Conservation (phyloP, 108 stramenopile species). For the Cyclotella baltica region DNA sequence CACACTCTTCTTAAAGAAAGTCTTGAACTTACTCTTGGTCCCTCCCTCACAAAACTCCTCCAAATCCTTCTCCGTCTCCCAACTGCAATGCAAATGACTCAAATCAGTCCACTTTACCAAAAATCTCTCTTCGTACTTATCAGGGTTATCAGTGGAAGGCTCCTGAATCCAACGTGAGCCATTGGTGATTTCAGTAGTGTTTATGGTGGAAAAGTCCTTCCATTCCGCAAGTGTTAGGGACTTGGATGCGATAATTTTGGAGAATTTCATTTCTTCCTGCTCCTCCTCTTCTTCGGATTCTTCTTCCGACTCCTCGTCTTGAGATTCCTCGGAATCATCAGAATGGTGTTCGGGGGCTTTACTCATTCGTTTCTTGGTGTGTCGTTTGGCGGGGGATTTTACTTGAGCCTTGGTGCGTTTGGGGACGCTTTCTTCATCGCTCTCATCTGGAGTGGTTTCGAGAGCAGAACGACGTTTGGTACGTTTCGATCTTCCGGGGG, state of each 20-base stretch:
- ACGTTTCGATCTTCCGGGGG: not conserved
- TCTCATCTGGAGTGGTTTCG: constrained; percentile 12
- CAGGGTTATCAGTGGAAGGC: constrained; percentile 32
- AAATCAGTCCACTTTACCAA: constrained; percentile 86
- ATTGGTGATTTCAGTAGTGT: constrained; percentile 83
- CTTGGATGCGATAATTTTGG: constrained; percentile 72
- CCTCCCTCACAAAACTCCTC: constrained; percentile 70
- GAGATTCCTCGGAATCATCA: constrained; percentile 29
- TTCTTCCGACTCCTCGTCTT: constrained; percentile 33
- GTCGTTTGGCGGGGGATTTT: constrained; percentile 61
- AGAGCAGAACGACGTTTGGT: constrained; percentile 15
- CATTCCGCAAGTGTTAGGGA: constrained; percentile 65
- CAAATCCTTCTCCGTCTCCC: constrained; percentile 88
- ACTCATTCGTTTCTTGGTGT: constrained; percentile 43
- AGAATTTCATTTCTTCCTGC: constrained; percentile 75
- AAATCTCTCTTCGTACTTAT: constrained; percentile 80
- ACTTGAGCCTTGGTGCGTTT: not conserved
- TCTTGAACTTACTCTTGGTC: constrained; percentile 70
- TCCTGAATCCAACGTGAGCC: constrained; percentile 83
- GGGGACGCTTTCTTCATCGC: constrained; percentile 27
- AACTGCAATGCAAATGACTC: constrained; percentile 81
- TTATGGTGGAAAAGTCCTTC: constrained; percentile 68
- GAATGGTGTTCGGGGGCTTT: constrained; percentile 33
- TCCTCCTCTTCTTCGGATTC: constrained; percentile 66
- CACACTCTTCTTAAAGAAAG: constrained; percentile 76